These are phyloP conservation scores for Scytalidium sp. DNA, from an alignment of 2,329 filamentous ascomycete species.

Conservation along the genomic window DNA sequence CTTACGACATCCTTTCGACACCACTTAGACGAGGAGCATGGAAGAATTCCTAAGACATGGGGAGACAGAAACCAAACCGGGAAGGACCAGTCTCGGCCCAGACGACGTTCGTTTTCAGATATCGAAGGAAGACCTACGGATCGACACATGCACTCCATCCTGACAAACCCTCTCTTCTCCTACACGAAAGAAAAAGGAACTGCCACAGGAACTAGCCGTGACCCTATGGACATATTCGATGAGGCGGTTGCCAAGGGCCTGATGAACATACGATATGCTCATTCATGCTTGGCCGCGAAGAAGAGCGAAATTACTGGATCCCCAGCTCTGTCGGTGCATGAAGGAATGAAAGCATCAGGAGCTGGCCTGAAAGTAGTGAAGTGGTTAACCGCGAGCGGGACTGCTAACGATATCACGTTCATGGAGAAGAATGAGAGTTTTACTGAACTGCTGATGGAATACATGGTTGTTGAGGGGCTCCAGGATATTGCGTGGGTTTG, in stretches of 20 bases:
- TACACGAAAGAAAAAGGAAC: not conserved
- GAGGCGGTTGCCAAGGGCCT: conserved; percentile 25
- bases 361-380: conserved; percentile 26
- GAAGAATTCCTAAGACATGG: conserved; percentile 4
- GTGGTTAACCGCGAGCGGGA: conserved; percentile 26
- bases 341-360: conserved; percentile 23
- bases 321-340: conserved; percentile 10
- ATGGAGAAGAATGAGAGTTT: conserved; percentile 16
- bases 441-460: conserved; percentile 20
- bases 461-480: conserved; percentile 26
- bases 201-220: conserved; percentile 1
- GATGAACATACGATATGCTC: conserved; percentile 24
- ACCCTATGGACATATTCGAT: conserved; percentile 28
- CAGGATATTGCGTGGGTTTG: conserved; percentile 24
- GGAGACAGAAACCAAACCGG: conserved; percentile 17
- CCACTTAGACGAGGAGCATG: conserved; percentile 57
- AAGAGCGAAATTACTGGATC: conserved; percentile 17
- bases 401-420: conserved; percentile 18
- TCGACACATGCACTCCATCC: conserved; percentile 44
- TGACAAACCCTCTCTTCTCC: conserved; percentile 46
- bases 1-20: conserved; percentile 62
- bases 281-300: conserved; percentile 18
- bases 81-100: not conserved
- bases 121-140: conserved; percentile 31
- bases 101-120: conserved; percentile 9